Evolutionary conservation across 306 rosid species (phyloP).

Genomic region (Quercus cerris): DNA sequence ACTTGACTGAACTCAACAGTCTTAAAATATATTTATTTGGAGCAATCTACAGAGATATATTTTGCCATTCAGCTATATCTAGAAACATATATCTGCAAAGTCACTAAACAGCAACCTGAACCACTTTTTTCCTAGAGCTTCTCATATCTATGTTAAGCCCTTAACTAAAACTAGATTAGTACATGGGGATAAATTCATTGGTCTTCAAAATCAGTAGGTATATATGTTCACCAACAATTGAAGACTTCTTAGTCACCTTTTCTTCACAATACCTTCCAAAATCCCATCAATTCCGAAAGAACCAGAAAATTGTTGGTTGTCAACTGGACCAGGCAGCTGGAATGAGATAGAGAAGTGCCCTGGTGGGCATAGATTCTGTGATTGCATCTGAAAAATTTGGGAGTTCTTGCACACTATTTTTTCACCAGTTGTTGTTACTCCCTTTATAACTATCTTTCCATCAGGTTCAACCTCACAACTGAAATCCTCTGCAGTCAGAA

Average conservation of each 20-base stretch:
- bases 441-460: conserved; percentile 36
- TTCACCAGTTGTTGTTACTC: conserved; percentile 35
- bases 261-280: conserved; percentile 39
- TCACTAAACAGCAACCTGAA: background rate
- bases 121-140: background rate
- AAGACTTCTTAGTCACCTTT: conserved; percentile 1
- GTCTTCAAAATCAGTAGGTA: no score
- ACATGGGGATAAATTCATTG: background rate
- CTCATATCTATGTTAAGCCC: background rate
- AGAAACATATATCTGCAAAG: background rate
- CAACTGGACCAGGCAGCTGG: conserved; percentile 40
- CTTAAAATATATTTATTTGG: background rate
- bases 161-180: background rate
- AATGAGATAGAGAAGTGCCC: conserved; percentile 44
- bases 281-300: conserved; percentile 37
- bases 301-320: conserved; percentile 34
- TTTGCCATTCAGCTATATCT: background rate
- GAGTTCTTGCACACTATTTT: conserved; percentile 34
- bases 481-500: conserved; percentile 28
- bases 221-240: background rate
- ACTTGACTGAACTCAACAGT: background rate
- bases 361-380: conserved; percentile 38
- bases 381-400: conserved; percentile 38
- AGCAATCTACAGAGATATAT: background rate
- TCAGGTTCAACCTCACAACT: conserved; percentile 37